Evolutionary conservation across 2,329 filamentous ascomycete species (phyloP), one percentile per base, ranked within the genome.

Genomic region (Clonostachys solani): DNA sequence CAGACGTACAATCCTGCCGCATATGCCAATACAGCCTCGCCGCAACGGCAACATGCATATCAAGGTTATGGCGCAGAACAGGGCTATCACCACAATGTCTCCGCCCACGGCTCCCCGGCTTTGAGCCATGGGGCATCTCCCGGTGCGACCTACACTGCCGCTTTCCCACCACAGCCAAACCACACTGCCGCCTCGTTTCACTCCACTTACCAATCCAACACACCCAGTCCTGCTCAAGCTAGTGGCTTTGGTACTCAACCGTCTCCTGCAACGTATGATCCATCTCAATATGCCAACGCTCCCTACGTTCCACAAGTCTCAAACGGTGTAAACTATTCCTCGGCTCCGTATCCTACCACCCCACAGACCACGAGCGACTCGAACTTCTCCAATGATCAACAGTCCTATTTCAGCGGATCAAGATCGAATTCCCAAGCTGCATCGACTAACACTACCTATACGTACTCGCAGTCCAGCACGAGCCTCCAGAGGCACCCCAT

Each of bases 1-100:
- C 71, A 72, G 49, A 65, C 75, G 35, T 83, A 83, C 61, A 82
- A 83, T 55, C 80, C 80, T 23, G 78, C 79, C 40, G 78, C 78
- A 43, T 83, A 83, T 63, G 77, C 77, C 46, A 67, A 61, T 52
- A 66, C 74, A 23, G 61, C 60, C 29, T 57, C 61, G 13, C 74
- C 75, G 12, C 78, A 81, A 54, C 69, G 78, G 40, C 74, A 76
- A 46, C 62, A 73, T 42, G 75, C 76, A 2, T 74, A 79, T 48
- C 64, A 73, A 42, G 75, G 74, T 29, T 75, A 74, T 54, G 68
- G 59, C 52, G 18, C n/a, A 33, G 66, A 58, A 47, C 77, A 77
- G 49, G 62, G 62, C 41, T 69, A 72, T 52, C 60, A 59, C 52
- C 74, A 77, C 54, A 62, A 60, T 37, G 61, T 63, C 13, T 62